Conservation (phyloP, 2,329 filamentous ascomycete genomes). For the Paraphoma chrysanthemicola region DNA sequence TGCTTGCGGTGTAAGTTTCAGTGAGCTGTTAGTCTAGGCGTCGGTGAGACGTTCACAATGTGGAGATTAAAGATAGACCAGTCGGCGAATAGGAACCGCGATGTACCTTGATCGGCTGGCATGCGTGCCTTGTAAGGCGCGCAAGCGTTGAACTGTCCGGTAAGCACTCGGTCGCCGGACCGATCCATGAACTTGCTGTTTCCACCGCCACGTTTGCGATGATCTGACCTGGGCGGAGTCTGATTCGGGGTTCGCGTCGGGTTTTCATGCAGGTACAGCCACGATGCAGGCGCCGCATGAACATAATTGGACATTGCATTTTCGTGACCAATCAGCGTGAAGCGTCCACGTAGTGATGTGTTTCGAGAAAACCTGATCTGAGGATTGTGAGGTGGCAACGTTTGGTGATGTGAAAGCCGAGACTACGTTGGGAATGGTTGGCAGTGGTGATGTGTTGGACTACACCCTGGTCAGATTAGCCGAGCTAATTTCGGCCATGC, state of each 20-base stretch:
- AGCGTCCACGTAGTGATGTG: not conserved
- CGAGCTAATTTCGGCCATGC: not conserved
- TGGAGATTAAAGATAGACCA: constrained; percentile 7
- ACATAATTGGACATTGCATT: not conserved
- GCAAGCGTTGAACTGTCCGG: not conserved
- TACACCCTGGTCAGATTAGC: constrained; percentile 1
- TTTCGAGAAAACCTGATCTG: constrained; percentile 2
- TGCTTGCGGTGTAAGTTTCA: constrained; percentile 1
- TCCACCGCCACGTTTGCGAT: constrained; percentile 1
- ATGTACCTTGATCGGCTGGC: not conserved
- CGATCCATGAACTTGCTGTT: not conserved
- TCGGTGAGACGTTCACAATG: not conserved
- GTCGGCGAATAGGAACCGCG: not conserved
- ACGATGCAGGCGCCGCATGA: not conserved
- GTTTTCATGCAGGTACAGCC: constrained; percentile 6
- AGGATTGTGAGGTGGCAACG: not conserved
- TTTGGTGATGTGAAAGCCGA: not conserved
- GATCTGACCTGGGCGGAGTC: constrained; percentile 1
- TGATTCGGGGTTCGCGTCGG: not conserved
- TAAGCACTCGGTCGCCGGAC: constrained; percentile 5
- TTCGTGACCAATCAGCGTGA: not conserved
- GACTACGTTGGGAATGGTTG: not conserved
- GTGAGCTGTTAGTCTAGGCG: constrained; percentile 1
- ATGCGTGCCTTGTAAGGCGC: not conserved
- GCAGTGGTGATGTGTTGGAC: constrained; percentile 8